Evolutionary conservation across 345 rosid genomes (phyloP).

Genomic region (Eucalyptus sp.): DNA sequence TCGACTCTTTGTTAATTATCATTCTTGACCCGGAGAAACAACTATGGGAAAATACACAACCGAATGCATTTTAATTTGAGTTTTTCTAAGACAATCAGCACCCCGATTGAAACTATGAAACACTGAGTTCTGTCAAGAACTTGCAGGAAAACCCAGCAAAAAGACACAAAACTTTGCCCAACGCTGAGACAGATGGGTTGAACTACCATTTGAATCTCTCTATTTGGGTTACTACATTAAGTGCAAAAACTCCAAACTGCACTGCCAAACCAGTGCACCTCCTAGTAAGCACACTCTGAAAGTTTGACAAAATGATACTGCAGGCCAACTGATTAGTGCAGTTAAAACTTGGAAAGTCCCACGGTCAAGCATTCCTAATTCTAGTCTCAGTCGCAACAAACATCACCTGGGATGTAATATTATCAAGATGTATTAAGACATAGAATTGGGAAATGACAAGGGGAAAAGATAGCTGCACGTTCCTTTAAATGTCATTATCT

Average conservation of each 20-base stretch:
- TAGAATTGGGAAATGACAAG: not conserved
- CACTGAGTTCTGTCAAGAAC: not conserved
- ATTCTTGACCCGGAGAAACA: not conserved
- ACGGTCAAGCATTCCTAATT: not conserved
- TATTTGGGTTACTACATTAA: not conserved
- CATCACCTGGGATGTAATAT: not conserved
- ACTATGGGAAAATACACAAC: not conserved
- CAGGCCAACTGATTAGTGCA: not conserved
- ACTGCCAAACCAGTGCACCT: not conserved
- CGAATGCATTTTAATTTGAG: not conserved
- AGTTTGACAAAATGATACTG: not conserved
- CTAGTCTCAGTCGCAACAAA: not conserved
- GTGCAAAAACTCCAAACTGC: not conserved
- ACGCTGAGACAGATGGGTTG: not conserved
- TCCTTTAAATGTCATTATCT: not conserved
- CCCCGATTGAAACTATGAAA: not conserved
- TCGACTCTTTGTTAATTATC: not conserved
- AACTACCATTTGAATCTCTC: not conserved
- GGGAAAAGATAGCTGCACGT: not conserved
- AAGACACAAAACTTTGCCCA: not conserved
- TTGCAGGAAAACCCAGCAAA: not conserved
- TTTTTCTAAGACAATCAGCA: not conserved
- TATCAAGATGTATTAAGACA: not conserved
- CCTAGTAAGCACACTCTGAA: not conserved
- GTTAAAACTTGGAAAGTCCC: not conserved